Evolutionary conservation across 495 filamentous ascomycete species (phyloP).

Genomic region (Aspergillus biplanus): DNA sequence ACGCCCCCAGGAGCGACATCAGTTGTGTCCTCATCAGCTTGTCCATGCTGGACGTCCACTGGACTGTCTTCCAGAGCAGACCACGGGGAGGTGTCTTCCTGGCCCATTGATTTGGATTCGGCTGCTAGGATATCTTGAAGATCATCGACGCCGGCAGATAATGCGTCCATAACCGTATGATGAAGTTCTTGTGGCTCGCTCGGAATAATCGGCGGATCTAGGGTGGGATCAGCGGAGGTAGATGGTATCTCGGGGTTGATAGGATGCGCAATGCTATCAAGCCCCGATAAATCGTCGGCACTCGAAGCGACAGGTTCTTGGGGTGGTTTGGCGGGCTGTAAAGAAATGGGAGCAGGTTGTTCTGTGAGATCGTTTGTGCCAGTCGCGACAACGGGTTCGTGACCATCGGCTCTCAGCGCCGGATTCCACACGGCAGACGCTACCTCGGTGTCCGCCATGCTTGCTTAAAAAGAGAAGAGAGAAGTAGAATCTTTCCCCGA

Average conservation of each 20-base stretch:
- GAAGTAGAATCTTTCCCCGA: constrained; percentile 12
- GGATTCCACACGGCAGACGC: constrained; percentile 45
- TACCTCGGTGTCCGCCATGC: constrained; percentile 25
- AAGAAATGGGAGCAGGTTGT: constrained; percentile 9
- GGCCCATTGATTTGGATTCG: not conserved
- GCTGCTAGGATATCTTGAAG: not conserved
- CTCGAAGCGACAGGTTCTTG: constrained; percentile 3
- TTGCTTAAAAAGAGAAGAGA: constrained; percentile 7
- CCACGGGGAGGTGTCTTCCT: constrained; percentile 3
- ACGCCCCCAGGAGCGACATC: not conserved
- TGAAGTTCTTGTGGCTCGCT: constrained; percentile 7
- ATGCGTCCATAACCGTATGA: not conserved
- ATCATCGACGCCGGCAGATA: not conserved
- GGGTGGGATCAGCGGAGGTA: not conserved
- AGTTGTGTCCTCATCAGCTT: constrained; percentile 1
- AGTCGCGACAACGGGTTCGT: constrained; percentile 16
- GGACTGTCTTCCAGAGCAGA: not conserved
- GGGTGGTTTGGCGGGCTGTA: constrained; percentile 4
- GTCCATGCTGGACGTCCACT: constrained; percentile 1
- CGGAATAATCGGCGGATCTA: not conserved
- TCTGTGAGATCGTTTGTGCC: constrained; percentile 17
- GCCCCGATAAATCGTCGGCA: not conserved
- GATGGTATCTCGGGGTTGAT: not conserved
- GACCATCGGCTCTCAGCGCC: constrained; percentile 39
- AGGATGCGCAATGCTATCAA: not conserved